A percentile compares a stretch with the other conserved stretches of the same genome.
These are phyloP conservation scores for Daldinia loculata DNA, from an alignment of 495 filamentous ascomycete genomes.

Conservation along the genomic window DNA sequence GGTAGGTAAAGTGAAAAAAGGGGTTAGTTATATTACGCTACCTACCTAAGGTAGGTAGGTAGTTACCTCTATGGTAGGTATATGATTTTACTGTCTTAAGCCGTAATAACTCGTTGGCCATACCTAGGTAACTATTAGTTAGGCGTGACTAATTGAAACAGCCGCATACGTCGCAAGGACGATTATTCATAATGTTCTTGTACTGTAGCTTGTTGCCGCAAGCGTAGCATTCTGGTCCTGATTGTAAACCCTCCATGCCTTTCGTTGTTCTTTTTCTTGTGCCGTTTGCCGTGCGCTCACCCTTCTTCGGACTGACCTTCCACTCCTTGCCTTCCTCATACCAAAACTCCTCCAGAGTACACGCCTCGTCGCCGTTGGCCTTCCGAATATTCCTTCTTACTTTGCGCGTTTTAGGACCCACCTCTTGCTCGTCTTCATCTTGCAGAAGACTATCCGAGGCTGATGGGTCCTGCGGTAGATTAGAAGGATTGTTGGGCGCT, in stretches of 20 bases:
- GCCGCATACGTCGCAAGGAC: slow-evolving; percentile 13
- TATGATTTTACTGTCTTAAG: too few species aligned
- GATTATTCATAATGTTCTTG: neutral
- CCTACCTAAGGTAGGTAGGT: neutral
- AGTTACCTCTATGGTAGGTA: too few species aligned
- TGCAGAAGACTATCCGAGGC: neutral
- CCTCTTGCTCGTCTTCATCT: neutral
- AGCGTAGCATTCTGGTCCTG: slow-evolving; percentile 24
- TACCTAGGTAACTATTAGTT: neutral
- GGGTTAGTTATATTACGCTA: neutral
- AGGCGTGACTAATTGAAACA: slow-evolving; percentile 22
- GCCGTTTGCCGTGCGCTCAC: neutral
- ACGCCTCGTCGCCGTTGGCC: neutral
- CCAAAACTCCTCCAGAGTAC: slow-evolving; percentile 24
- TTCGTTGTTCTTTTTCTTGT: neutral
- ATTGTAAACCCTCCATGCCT: neutral
- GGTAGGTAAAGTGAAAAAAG: neutral
- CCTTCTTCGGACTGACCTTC: slow-evolving; percentile 7
- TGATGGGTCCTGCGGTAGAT: neutral
- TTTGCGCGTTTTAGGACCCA: neutral
- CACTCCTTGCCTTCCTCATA: slow-evolving; percentile 9
- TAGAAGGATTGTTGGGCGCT: neutral
- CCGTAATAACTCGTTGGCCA: too few species aligned
- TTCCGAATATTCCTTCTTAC: neutral
- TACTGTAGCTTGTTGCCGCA: slow-evolving; percentile 13